These are phyloP conservation scores for Durotheca rogersii DNA, from an alignment of 495 filamentous ascomycete species.

Conservation along the genomic window DNA sequence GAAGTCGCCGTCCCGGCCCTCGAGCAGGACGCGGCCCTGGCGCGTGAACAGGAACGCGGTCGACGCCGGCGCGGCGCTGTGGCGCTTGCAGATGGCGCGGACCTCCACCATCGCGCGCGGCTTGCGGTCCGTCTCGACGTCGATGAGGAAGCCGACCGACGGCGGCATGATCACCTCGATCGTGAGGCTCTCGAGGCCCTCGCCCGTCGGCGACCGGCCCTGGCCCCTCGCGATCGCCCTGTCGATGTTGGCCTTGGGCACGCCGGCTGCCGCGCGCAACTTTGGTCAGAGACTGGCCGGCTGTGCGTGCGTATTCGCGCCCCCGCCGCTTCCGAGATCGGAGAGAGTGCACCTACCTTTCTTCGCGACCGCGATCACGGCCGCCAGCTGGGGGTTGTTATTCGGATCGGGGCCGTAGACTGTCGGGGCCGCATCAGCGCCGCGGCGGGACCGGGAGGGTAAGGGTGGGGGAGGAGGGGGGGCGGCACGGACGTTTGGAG, in stretches of 20 bases:
- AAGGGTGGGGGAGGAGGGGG: neutral
- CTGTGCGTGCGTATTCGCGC: no score
- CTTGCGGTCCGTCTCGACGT: slow-evolving; percentile 75
- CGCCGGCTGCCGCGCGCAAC: slow-evolving; percentile 52
- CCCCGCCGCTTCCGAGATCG: no score
- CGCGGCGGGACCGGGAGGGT: no score
- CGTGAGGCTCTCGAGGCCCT: slow-evolving; percentile 68
- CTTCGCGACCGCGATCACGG: slow-evolving; percentile 75
- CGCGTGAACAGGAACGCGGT: slow-evolving; percentile 83
- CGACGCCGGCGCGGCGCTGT: slow-evolving; percentile 66
- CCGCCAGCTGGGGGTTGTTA: slow-evolving; percentile 71
- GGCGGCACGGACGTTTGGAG: slow-evolving; percentile 49
- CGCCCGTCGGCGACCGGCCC: slow-evolving; percentile 70
- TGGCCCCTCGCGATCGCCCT: slow-evolving; percentile 83
- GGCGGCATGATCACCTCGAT: slow-evolving; percentile 82
- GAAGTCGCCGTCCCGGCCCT: slow-evolving; percentile 55
- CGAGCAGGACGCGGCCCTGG: slow-evolving; percentile 68
- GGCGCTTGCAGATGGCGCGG: slow-evolving; percentile 63
- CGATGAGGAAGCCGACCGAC: slow-evolving; percentile 76
- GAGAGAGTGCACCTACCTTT: no score
- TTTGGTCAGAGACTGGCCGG: no score
- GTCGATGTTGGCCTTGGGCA: slow-evolving; percentile 83
- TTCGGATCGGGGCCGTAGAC: slow-evolving; percentile 68
- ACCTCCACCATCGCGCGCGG: slow-evolving; percentile 69
- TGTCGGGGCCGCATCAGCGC: slow-evolving; percentile 26